These are phyloP conservation scores for Fusarium sp. DNA, from an alignment of 2,329 filamentous ascomycete species.

Conservation along the genomic window DNA sequence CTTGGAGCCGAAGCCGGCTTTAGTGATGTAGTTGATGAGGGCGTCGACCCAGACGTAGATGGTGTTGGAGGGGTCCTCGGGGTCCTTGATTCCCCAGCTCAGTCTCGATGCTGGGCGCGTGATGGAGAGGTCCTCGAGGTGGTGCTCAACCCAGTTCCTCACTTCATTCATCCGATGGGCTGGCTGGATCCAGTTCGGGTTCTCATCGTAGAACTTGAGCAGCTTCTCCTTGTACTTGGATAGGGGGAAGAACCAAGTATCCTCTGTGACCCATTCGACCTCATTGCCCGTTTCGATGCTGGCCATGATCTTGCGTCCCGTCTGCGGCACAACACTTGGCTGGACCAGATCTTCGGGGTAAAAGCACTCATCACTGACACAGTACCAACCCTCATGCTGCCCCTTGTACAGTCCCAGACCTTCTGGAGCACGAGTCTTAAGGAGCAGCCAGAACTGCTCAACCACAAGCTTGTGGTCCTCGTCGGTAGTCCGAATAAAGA, in stretches of 20 bases:
- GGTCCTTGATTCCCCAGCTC: constrained; percentile 90
- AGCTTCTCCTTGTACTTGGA: constrained; percentile 84
- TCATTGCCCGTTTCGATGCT: constrained; percentile 90
- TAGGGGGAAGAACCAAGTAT: constrained; percentile 94
- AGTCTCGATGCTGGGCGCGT: constrained; percentile 84
- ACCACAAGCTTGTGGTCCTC: constrained; percentile 84
- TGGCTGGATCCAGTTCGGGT: constrained; percentile 83
- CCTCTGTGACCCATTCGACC: constrained; percentile 94
- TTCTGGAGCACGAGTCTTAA: constrained; percentile 67
- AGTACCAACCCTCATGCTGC: constrained; percentile 96
- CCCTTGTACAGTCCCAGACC: constrained; percentile 84
- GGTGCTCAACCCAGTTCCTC: constrained; percentile 78
- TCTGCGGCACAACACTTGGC: constrained; percentile 79
- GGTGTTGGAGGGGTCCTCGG: constrained; percentile 85
- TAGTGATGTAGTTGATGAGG: constrained; percentile 92
- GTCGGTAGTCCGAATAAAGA: constrained; percentile 95
- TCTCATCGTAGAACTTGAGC: constrained; percentile 81
- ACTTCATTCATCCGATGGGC: constrained; percentile 80
- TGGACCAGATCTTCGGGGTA: constrained; percentile 84
- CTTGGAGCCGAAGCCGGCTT: constrained; percentile 75
- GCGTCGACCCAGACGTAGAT: constrained; percentile 99
- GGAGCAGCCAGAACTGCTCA: constrained; percentile 86
- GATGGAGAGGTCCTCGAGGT: constrained; percentile 88
- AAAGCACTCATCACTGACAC: constrained; percentile 95
- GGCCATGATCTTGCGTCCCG: constrained; percentile 84